These are phyloP conservation scores for Leishmania lainsoni DNA, from an alignment of 208 protist genomes.

Conservation along the genomic window DNA sequence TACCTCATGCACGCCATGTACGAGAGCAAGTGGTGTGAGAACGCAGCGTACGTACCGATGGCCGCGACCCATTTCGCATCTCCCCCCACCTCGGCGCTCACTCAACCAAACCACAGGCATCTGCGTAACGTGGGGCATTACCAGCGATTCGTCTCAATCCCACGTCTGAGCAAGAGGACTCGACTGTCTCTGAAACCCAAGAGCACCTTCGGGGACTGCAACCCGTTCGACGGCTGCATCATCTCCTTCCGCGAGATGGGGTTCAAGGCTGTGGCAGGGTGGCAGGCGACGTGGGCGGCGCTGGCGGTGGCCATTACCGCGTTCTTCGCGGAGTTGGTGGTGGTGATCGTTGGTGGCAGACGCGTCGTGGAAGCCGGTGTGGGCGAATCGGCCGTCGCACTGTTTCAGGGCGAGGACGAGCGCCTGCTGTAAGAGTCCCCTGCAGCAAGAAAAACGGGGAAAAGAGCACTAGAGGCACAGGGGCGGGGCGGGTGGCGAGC, in stretches of 20 bases:
- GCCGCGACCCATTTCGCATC: not conserved
- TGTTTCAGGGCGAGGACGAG: slow-evolving; percentile 5
- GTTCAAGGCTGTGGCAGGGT: slow-evolving; percentile 25
- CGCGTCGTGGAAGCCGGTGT: slow-evolving; percentile 15
- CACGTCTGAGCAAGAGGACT: not conserved
- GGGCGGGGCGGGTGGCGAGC: not conserved
- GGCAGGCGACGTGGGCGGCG: not conserved
- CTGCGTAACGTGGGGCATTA: not conserved
- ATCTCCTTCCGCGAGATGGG: slow-evolving; percentile 36
- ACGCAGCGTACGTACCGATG: too few relatives aligned
- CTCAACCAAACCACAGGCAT: too few relatives aligned
- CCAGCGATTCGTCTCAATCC: not conserved
- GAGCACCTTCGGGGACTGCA: slow-evolving; percentile 11
- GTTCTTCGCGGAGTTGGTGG: slow-evolving; percentile 13
- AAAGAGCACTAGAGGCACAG: not conserved
- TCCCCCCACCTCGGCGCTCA: too few relatives aligned
- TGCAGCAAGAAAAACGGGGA: not conserved
- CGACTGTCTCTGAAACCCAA: fast-evolving
- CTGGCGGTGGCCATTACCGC: not conserved
- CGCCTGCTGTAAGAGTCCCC: not conserved
- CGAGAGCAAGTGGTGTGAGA: slow-evolving; percentile 22
- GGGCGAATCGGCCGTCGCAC: not conserved
- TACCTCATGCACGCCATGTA: slow-evolving; percentile 29
- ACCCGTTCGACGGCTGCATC: slow-evolving; percentile 38
- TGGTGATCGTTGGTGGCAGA: slow-evolving; percentile 12